Evolutionary conservation across 306 rosid genomes (phyloP), one percentile per base, ranked within the genome.

Genomic region (Luffa aegyptiaca): DNA sequence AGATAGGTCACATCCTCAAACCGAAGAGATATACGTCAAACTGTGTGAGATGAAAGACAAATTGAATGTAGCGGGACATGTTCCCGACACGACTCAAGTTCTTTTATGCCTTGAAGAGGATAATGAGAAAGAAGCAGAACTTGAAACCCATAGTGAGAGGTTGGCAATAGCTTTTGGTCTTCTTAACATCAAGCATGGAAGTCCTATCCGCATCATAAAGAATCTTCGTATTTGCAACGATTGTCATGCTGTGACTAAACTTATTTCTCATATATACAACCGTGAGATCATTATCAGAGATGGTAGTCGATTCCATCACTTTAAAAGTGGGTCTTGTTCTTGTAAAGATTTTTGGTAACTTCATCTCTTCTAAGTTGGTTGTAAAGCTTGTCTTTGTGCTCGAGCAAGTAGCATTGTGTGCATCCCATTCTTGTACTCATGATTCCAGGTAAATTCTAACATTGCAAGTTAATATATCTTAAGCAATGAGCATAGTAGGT

Each of bases 21-120:
- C 81, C 5, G 46, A 83, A 58, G 86, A 84, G 76, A 86, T 89
- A 78, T 83, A 85, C 71, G 75, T 76, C 49, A 91, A 87, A 83
- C 80, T 87, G 85, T 51, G 64, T 55, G 90, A 91, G 80, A 88
- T 89, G 87, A 86, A 87, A 74, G 83, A 86, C 81, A 89, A 80
- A 39, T 68, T 91, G 85, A 87, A 81, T 79, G 66, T 80, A 10
- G 86, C 2, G 1, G 87, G 95, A 18, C 88, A 89, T 85, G 84
- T 89, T 89, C 92, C 96, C 51, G 92, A 86, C 66, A 87, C 86
- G 69, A 86, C 87, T 56, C 92, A 91, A 74, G 93, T 88, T 81
- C 82, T 90, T 26, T 66, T 87, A 81, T 66, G 81, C 77, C 73
- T 88, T 65, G 88, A 84, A 49, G 83, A 75, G 20, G 86, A 85